Evolutionary conservation across 345 rosid genomes (phyloP).

Genomic region (Aquilaria sinensis): DNA sequence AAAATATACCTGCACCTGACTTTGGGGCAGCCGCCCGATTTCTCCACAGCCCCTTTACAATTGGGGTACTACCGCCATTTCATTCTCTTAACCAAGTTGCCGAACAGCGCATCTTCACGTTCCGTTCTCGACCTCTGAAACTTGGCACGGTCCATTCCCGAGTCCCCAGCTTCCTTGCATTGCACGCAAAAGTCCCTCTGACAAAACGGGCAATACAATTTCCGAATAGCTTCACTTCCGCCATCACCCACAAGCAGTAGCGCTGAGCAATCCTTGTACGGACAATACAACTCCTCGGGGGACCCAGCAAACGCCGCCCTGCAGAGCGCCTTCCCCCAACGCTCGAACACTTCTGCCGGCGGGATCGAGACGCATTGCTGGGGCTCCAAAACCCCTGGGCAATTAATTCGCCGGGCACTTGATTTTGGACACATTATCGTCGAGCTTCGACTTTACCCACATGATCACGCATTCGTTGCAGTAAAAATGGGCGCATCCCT

Average conservation of each 20-base stretch:
- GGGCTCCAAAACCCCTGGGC: constrained; percentile 29
- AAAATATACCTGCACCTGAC: too few relatives aligned
- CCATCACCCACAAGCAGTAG: constrained; percentile 12
- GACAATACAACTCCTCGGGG: constrained; percentile 25
- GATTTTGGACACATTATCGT: constrained; percentile 25
- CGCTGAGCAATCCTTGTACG: constrained; percentile 34
- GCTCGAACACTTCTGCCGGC: constrained; percentile 35
- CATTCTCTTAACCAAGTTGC: too few relatives aligned
- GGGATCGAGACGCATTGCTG: constrained; percentile 30
- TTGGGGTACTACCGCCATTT: too few relatives aligned
- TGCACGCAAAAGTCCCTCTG: too few relatives aligned
- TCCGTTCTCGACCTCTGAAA: too few relatives aligned
- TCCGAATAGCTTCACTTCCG: neutral
- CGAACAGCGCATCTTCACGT: too few relatives aligned
- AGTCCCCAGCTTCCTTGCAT: too few relatives aligned
- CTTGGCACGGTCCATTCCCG: too few relatives aligned
- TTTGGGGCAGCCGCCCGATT: too few relatives aligned
- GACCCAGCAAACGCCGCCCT: constrained; percentile 28
- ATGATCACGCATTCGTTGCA: constrained; percentile 40
- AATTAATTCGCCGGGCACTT: constrained; percentile 28
- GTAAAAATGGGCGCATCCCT: constrained; percentile 46
- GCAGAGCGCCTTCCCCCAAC: constrained; percentile 47
- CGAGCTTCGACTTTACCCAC: constrained; percentile 43
- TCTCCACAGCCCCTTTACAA: too few relatives aligned
- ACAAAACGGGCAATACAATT: too few relatives aligned